Evolutionary conservation across 306 rosid genomes (phyloP), one percentile per base, ranked within the genome.

Genomic region (Dryas drummondii): DNA sequence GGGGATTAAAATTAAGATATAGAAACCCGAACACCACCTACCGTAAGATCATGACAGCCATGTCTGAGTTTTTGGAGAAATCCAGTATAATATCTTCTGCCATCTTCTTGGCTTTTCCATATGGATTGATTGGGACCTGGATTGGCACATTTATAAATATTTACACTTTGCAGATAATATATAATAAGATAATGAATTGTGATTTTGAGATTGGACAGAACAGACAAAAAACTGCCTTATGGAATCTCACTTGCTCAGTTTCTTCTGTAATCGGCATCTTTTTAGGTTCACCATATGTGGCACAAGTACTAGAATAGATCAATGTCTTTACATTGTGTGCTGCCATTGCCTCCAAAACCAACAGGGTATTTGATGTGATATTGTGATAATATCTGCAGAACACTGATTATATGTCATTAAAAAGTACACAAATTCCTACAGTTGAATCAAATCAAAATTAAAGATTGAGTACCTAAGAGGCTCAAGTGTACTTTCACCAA

Each of bases 21-120:
- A 22, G 56, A 66, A 42, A 26, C n/a, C 19, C 64, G 6, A 19
- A 11, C 12, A 45, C 5, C 47, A 66, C 74, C 85, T 68, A 94
- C 99, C 99, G 84, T 81, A 94, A 79, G 85, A 94, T 88, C 99
- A 94, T 94, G 70, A 94, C 94, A 15, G 97, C 99, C 97, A 94
- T 92, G 71, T 90, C 70, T 15, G 97, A 92, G 74, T 81, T 88
- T 82, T 90, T 94, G 57, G 97, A 94, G 77, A 92, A 94, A 84
- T 94, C 99, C 58, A 88, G 84, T 76, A 94, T 94, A 80, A 94
- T 88, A 81, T 94, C 99, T 84, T 94, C 99, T 63, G 97, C 94
- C 97, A 94, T 94, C 85, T 91, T 94, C 88, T 94, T 94, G 64
- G 97, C 97, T 76, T 94, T 94, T 67, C 99, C 99, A 68, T 94